These are phyloP conservation scores for Aspergillus candidus DNA, from an alignment of 2,329 filamentous ascomycete species.

Conservation along the genomic window DNA sequence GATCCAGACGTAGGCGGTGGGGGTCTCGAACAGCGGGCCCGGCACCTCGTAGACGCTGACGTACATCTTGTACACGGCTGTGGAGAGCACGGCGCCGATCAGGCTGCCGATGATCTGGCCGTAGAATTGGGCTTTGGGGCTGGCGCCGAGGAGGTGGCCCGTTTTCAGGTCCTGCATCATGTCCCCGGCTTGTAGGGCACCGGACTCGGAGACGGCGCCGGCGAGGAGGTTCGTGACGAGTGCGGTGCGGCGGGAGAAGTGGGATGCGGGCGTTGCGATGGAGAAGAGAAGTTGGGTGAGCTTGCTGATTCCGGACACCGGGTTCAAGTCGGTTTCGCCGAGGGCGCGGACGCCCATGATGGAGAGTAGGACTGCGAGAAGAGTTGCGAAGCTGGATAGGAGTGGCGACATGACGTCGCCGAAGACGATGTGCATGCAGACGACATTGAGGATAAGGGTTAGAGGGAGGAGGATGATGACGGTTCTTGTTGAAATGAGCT, in stretches of 20 bases:
- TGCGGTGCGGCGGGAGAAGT: constrained; percentile 69
- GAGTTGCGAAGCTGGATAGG: constrained; percentile 68
- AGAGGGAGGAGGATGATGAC: constrained; percentile 69
- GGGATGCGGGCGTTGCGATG: constrained; percentile 71
- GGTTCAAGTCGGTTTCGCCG: constrained; percentile 87
- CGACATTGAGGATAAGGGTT: constrained; percentile 73
- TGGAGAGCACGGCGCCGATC: constrained; percentile 77
- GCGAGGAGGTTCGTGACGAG: constrained; percentile 95
- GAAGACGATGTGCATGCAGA: constrained; percentile 77
- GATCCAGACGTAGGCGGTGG: constrained; percentile 94
- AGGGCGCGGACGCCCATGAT: constrained; percentile 61
- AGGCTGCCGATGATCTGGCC: constrained; percentile 89
- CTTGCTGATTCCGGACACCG: constrained; percentile 94
- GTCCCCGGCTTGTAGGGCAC: constrained; percentile 90
- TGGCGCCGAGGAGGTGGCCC: constrained; percentile 83
- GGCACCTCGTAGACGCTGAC: constrained; percentile 85
- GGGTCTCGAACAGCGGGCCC: constrained; percentile 83
- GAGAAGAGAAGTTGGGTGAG: constrained; percentile 94
- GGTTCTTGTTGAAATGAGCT: constrained; percentile 67
- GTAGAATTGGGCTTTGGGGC: constrained; percentile 92
- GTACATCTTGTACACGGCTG: constrained; percentile 83
- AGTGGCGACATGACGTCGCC: constrained; percentile 72
- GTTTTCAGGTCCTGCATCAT: constrained; percentile 97
- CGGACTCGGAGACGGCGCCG: constrained; percentile 76
- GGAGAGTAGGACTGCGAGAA: constrained; percentile 68